Conservation (phyloP, 2,329 filamentous ascomycete genomes). For the Curvularia eragrostidis region DNA sequence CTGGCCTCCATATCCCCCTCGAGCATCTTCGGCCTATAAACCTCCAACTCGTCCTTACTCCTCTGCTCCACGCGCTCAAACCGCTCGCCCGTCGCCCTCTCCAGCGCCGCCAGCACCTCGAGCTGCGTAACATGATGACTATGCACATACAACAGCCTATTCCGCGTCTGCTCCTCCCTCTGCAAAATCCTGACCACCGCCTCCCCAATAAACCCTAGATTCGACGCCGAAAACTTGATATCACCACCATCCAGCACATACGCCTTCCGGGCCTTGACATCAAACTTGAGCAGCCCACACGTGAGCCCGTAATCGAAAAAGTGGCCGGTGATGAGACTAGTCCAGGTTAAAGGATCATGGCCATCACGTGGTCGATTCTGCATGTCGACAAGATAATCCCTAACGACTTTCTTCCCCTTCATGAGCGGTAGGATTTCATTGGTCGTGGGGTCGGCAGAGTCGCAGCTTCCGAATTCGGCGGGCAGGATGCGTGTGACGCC, state of each 20-base stretch:
- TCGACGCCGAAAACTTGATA: slow-evolving; percentile 61
- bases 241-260: slow-evolving; percentile 65
- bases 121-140: slow-evolving; percentile 66
- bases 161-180: slow-evolving; percentile 56
- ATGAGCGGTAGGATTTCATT: slow-evolving; percentile 61
- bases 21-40: slow-evolving; percentile 42
- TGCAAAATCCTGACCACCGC: slow-evolving; percentile 62
- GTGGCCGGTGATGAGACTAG: slow-evolving; percentile 63
- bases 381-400: slow-evolving; percentile 58
- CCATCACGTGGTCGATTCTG: slow-evolving; percentile 49
- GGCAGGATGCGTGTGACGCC: slow-evolving; percentile 68
- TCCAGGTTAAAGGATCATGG: slow-evolving; percentile 62
- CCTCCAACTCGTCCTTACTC: slow-evolving; percentile 39
- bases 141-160: slow-evolving; percentile 65
- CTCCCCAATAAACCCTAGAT: slow-evolving; percentile 59
- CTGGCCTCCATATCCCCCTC: slow-evolving; percentile 39
- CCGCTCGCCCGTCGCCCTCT: slow-evolving; percentile 60
- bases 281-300: slow-evolving; percentile 60
- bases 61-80: slow-evolving; percentile 57
- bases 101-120: slow-evolving; percentile 62
- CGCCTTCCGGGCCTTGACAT: slow-evolving; percentile 59
- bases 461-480: slow-evolving; percentile 63
- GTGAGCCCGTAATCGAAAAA: slow-evolving; percentile 68
- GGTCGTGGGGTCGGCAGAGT: slow-evolving; percentile 50
- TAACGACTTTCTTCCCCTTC: slow-evolving; percentile 55